Evolutionary conservation across 2,329 filamentous ascomycete species (phyloP), one percentile per base, ranked within the genome.

Genomic region (Talaromyces pinophilus): DNA sequence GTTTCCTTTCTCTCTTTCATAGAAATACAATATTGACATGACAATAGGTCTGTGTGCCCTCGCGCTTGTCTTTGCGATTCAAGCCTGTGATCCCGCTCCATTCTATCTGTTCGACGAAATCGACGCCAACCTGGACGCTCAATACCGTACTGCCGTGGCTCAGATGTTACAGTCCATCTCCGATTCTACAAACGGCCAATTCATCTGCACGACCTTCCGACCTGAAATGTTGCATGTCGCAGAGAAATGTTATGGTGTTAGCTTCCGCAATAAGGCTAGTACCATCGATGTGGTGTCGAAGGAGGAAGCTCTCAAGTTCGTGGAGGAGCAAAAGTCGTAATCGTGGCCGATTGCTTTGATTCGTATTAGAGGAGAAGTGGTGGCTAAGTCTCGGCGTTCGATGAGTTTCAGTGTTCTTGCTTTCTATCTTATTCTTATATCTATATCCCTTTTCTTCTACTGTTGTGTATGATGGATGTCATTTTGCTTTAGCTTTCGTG

Each of bases 21-120:
- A 7, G 1, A 48, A 6, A 38, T 17, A 44, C 10, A 44, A 35
- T 7, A 22, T 64, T 68, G 44, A 65, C 54, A 19, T 44, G 33
- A 22, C 54, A 57, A 38, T 69, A 93, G 91, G 92, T 87, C 84
- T 98, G 69, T 98, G 94, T 79, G 95, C 95, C 10, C 87, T 99
- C n/a, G 96, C 95, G 54, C 87, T 99, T 62, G 96, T 99, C 71
- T 99, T 99, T 77, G 95, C 95, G n/a, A 96, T 99, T 71, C 95
- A 99, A 80, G 92, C 93, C 72, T 97, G 94, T 67, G 95, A 99
- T 77, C 95, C 94, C 10, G 96, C 94, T 54, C 95, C 95, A 1
- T 98, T 99, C 85, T 97, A 99, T 77, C 93, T 99, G 74, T 99
- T 99, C 73, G 95, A 99, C 78, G 95, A 99, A 80, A 97, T 99